phyloP scores from a whole-genome alignment of 2,329 filamentous ascomycete genomes.

The Tolypocladium inflatum region DNA sequence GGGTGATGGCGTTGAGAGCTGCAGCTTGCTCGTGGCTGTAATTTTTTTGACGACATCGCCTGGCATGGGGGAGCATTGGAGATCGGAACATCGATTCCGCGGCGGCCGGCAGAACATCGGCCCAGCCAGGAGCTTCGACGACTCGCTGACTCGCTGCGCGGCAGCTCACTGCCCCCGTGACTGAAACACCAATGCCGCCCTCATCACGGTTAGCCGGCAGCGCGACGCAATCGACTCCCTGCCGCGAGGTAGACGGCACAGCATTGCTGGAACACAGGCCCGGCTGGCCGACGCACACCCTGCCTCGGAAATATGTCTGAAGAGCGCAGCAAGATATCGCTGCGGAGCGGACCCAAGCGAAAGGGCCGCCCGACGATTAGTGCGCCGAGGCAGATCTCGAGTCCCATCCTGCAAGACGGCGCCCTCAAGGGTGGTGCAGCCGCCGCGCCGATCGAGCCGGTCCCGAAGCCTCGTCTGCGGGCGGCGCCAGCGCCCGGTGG shows the following conservation, averaged over 20 bases:
- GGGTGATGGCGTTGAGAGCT: not conserved
- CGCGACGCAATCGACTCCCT: not conserved
- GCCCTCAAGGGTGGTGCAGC: constrained; percentile 16
- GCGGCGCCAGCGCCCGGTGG: constrained; percentile 43
- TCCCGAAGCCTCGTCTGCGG: constrained; percentile 31
- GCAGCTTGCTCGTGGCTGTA: constrained; percentile 1
- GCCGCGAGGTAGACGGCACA: not conserved
- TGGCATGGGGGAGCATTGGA: not conserved
- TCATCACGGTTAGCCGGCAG: not conserved
- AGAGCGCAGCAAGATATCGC: constrained; percentile 51
- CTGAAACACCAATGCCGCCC: not conserved
- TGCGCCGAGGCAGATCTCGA: constrained; percentile 53
- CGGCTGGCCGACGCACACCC: not conserved
- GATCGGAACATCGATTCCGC: constrained; percentile 9
- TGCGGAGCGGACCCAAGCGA: constrained; percentile 51
- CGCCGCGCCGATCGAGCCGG: constrained; percentile 12
- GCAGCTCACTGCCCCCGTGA: not conserved
- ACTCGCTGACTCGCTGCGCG: not conserved
- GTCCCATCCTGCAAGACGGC: constrained; percentile 45
- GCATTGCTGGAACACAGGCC: not conserved
- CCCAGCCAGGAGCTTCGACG: not conserved
- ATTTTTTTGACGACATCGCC: constrained; percentile 7
- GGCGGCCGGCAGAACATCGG: constrained; percentile 13
- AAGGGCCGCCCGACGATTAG: constrained; percentile 54
- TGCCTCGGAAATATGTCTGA: constrained; percentile 43